These are phyloP conservation scores for Scalesia atractyloides DNA, from an alignment of 129 eudicot genomes.

Conservation along the genomic window DNA sequence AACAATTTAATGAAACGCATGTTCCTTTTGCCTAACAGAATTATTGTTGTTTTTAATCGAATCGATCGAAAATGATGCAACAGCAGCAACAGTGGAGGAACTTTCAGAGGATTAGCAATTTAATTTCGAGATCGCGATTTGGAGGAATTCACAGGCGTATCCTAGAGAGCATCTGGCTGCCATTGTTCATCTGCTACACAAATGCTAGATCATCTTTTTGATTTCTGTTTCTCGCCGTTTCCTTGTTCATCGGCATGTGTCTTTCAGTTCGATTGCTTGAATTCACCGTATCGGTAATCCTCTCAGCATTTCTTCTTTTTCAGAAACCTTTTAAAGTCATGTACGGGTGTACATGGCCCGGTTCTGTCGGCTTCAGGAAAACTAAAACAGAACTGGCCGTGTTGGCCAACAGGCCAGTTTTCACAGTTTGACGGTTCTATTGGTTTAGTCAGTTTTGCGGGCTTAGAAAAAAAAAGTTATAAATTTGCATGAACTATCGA, in stretches of 20 bases:
- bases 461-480: no score
- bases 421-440: neutral
- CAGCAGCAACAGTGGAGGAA: slow-evolving; percentile 13
- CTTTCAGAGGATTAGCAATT: slow-evolving; percentile 9
- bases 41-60: neutral
- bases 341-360: neutral
- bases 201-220: slow-evolving; percentile 29
- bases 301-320: neutral
- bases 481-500: no score
- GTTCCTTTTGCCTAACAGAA: neutral
- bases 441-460: no score
- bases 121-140: neutral
- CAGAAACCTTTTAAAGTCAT: neutral
- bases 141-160: slow-evolving; percentile 31
- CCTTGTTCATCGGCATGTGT: slow-evolving; percentile 25
- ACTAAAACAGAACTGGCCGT: no score
- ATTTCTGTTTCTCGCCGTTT: slow-evolving; percentile 22
- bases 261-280: slow-evolving; percentile 18
- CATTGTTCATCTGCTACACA: slow-evolving; percentile 6
- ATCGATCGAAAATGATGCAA: slow-evolving; percentile 7
- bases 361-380: no score
- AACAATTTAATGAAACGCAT: neutral
- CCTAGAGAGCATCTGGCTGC: slow-evolving; percentile 5
- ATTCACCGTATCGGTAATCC: slow-evolving; percentile 17
- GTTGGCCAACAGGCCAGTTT: no score